These are phyloP conservation scores for Eudorina sp. DNA, from an alignment of 139 green algal genomes.

Conservation along the genomic window DNA sequence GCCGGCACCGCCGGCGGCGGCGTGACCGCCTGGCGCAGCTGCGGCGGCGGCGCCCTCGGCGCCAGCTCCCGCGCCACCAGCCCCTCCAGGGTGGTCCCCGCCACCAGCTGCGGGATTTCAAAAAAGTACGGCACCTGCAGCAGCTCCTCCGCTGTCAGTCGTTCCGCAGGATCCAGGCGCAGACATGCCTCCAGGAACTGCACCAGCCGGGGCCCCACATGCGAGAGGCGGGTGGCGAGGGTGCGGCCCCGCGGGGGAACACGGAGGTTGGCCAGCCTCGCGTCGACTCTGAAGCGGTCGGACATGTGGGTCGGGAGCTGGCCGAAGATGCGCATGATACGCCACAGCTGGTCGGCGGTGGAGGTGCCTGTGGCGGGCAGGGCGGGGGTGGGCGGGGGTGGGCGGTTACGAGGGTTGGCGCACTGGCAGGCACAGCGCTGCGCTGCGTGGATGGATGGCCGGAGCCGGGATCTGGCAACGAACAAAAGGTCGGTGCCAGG, in stretches of 20 bases:
- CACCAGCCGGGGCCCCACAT: not conserved
- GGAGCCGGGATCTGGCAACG: not conserved
- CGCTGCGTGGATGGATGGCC: too few species aligned
- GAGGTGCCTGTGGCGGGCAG: not conserved
- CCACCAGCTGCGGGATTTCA: conserved; percentile 24
- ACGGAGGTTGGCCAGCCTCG: not conserved
- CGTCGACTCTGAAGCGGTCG: not conserved
- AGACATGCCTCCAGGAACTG: conserved; percentile 41
- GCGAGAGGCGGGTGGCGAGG: not conserved
- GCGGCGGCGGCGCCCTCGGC: not conserved
- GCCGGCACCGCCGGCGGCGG: not conserved
- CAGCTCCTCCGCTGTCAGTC: conserved; percentile 32
- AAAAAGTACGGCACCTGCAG: conserved; percentile 44
- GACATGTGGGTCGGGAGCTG: conserved; percentile 15
- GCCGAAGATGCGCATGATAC: conserved; percentile 39
- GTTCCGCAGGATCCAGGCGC: not conserved
- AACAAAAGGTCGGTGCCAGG: not conserved
- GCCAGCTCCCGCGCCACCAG: not conserved
- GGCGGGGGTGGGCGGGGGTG: not conserved
- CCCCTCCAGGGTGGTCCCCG: conserved; percentile 3
- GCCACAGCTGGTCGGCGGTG: conserved; percentile 43
- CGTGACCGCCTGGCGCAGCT: not conserved
- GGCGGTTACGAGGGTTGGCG: not conserved
- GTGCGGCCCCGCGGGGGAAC: conserved; percentile 24
- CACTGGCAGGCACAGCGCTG: not conserved